Percentiles rank a stretch among this genome's conserved stretches.
phyloP scores from a whole-genome alignment of 768 basidiomycete genomes.

The Leccinum fibrillosum region DNA sequence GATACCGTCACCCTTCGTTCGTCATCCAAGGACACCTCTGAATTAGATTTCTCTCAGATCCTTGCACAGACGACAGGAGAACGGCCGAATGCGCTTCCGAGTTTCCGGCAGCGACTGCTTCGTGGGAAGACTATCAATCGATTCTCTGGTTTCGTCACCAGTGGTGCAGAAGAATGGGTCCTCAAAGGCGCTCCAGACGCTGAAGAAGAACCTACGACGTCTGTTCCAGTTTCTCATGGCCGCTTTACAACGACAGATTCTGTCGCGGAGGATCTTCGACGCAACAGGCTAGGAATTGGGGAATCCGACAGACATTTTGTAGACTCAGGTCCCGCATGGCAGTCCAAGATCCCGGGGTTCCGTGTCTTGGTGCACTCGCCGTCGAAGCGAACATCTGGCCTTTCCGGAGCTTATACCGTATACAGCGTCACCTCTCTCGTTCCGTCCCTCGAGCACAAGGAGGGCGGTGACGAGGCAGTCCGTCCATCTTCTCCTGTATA shows the following conservation, averaged over 20 bases:
- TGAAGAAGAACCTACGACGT: conserved; percentile 28
- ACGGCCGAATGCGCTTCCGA: conserved; percentile 56
- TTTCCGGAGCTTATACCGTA: conserved; percentile 70
- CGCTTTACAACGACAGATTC: conserved; percentile 32
- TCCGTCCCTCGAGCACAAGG: conserved; percentile 15
- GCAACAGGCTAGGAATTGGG: conserved; percentile 40
- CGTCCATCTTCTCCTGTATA: conserved; percentile 41
- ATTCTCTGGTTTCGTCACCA: conserved; percentile 85
- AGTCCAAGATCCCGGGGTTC: conserved; percentile 68
- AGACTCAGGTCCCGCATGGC: conserved; percentile 71
- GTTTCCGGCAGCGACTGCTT: conserved; percentile 66
- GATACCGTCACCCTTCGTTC: conserved; percentile 49
- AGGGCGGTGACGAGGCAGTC: conserved; percentile 16
- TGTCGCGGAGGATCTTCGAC: conserved; percentile 40
- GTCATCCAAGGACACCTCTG: conserved; percentile 26
- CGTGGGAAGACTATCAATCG: conserved; percentile 78
- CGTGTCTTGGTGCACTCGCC: conserved; percentile 77
- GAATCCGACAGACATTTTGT: conserved; percentile 72
- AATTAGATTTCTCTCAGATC: conserved; percentile 39
- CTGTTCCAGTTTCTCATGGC: conserved; percentile 20
- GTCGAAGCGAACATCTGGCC: conserved; percentile 62
- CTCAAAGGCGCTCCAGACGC: conserved; percentile 53
- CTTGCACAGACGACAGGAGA: conserved; percentile 71
- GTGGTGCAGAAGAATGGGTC: conserved; percentile 80
- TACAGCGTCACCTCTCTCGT: conserved; percentile 67